Evolutionary conservation across 495 filamentous ascomycete species (phyloP).

Genomic region (Aspergillus homomorphus): DNA sequence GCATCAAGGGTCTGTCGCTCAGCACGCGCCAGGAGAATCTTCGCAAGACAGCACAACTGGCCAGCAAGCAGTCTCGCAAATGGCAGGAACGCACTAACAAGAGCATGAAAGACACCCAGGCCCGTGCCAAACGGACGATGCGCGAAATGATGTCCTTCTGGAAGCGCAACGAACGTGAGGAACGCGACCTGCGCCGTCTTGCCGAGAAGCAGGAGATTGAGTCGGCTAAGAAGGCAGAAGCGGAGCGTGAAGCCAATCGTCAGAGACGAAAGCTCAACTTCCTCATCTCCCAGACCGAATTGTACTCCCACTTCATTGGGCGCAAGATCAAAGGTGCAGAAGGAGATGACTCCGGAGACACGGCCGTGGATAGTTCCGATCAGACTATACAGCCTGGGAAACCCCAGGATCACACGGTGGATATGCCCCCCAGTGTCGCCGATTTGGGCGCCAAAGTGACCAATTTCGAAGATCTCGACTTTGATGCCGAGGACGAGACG

Average conservation of each 20-base stretch:
- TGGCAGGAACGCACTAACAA: slow-evolving; percentile 99
- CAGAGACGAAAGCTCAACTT: slow-evolving; percentile 99
- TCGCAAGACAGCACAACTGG: slow-evolving; percentile 95
- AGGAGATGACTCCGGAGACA: slow-evolving; percentile 84
- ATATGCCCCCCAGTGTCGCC: slow-evolving; percentile 57
- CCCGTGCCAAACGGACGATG: slow-evolving; percentile 96
- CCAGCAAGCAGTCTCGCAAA: slow-evolving; percentile 92
- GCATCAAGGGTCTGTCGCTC: slow-evolving; percentile 78
- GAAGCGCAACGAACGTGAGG: slow-evolving; percentile 97
- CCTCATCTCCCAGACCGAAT: slow-evolving; percentile 96
- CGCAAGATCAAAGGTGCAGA: slow-evolving; percentile 98
- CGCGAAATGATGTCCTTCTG: slow-evolving; percentile 99
- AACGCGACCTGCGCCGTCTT: slow-evolving; percentile 87
- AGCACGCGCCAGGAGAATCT: slow-evolving; percentile 84
- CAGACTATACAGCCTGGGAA: slow-evolving; percentile 47
- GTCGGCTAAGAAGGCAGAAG: slow-evolving; percentile 92
- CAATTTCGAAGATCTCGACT: slow-evolving; percentile 91
- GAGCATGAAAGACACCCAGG: slow-evolving; percentile 95
- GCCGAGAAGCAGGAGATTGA: slow-evolving; percentile 97
- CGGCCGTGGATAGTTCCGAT: slow-evolving; percentile 54
- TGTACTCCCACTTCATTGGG: slow-evolving; percentile 99
- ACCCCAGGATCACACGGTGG: slow-evolving; percentile 45
- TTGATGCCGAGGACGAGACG: slow-evolving; percentile 91
- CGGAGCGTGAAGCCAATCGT: slow-evolving; percentile 91
- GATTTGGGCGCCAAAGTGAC: slow-evolving; percentile 69